These are phyloP conservation scores for Magnusiomyces ingens DNA, from an alignment of 1,139 yeast genomes.

Conservation along the genomic window DNA sequence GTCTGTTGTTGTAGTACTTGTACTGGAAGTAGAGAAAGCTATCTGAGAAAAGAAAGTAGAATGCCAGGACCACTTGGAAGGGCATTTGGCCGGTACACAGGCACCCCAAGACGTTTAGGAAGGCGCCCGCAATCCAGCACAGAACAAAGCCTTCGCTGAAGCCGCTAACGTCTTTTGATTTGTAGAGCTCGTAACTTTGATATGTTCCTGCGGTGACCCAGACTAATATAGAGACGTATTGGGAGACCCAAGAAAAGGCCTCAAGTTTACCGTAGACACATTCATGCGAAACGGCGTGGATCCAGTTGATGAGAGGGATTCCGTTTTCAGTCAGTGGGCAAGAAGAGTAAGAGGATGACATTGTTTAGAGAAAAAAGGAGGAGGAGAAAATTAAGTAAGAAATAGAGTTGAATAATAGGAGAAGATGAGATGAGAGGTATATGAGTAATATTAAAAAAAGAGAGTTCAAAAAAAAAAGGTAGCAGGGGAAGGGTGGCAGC, in stretches of 20 bases:
- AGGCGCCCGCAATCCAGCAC: conserved; percentile 31
- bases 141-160: conserved; percentile 27
- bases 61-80: conserved; percentile 29
- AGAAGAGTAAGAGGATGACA: too few species aligned
- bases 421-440: too few species aligned
- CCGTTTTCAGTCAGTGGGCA: too few species aligned
- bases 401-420: too few species aligned
- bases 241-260: conserved; percentile 23
- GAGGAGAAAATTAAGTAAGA: too few species aligned
- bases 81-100: conserved; percentile 29
- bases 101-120: conserved; percentile 29
- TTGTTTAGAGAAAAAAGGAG: too few species aligned
- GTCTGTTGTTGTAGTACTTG: conserved; percentile 22
- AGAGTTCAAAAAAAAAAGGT: too few species aligned
- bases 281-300: conserved; percentile 16
- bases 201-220: conserved; percentile 31
- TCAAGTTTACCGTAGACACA: conserved; percentile 21
- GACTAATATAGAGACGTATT: conserved; percentile 26
- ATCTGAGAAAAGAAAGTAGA: conserved; percentile 25
- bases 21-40: conserved; percentile 25
- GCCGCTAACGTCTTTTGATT: conserved; percentile 29
- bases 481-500: too few species aligned
- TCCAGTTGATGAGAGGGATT: conserved; percentile 16
- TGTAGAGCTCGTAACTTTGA: conserved; percentile 27
- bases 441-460: too few species aligned